phyloP scores from a whole-genome alignment of 1,139 yeast genomes.

The Pichia sp. region DNA sequence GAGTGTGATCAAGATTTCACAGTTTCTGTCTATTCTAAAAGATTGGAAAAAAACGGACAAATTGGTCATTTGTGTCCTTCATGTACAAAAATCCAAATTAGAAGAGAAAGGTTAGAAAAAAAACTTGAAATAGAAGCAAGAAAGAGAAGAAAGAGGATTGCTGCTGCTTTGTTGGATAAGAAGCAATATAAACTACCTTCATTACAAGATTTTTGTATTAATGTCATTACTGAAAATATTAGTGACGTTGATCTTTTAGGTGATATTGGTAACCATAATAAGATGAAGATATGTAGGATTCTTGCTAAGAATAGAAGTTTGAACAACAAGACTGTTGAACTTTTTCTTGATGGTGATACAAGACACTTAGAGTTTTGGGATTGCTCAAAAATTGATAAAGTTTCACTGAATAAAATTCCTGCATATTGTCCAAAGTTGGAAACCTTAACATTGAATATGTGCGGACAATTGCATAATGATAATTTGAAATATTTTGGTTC shows the following conservation, averaged over 20 bases:
- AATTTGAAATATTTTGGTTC: conserved; percentile 56
- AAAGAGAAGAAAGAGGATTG: conserved; percentile 67
- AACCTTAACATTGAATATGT: conserved; percentile 70
- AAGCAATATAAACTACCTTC: conserved; percentile 57
- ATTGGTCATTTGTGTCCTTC: conserved; percentile 59
- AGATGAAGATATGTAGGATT: conserved; percentile 64
- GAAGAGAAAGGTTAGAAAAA: conserved; percentile 39
- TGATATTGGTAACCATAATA: conserved; percentile 63
- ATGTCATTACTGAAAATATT: conserved; percentile 63
- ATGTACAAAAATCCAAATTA: conserved; percentile 47
- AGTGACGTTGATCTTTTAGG: conserved; percentile 73
- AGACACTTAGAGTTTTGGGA: conserved; percentile 75
- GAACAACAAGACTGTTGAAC: conserved; percentile 58
- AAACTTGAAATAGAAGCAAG: conserved; percentile 57
- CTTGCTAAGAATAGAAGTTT: conserved; percentile 76
- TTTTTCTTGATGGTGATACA: conserved; percentile 61
- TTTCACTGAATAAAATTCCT: conserved; percentile 63
- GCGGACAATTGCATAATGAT: conserved; percentile 85
- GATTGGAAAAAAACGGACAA: conserved; percentile 37
- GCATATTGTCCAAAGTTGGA: conserved; percentile 72
- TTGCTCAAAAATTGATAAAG: conserved; percentile 71
- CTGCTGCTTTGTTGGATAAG: conserved; percentile 75
- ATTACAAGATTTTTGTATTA: conserved; percentile 76
- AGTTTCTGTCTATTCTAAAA: conserved; percentile 60
- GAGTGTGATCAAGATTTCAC: conserved; percentile 52